These are phyloP conservation scores for Aureobasidium sp. DNA, from an alignment of 2,329 filamentous ascomycete genomes.

Conservation along the genomic window DNA sequence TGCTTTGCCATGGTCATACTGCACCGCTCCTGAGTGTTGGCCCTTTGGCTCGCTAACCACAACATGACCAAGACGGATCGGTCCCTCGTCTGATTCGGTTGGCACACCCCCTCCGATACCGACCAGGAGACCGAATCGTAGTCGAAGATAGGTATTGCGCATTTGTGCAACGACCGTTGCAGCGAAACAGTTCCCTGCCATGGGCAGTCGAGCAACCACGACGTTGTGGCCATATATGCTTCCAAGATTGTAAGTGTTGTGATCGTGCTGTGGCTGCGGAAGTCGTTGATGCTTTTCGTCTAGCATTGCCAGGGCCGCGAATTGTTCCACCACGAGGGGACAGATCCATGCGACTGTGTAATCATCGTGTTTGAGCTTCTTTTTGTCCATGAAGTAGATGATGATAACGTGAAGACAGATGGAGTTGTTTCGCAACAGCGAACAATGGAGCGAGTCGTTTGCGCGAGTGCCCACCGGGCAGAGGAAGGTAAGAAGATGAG, in stretches of 20 bases:
- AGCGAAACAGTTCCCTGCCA: conserved; percentile 7
- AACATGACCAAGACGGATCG: conserved; percentile 10
- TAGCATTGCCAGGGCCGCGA: conserved; percentile 17
- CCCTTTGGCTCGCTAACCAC: conserved; percentile 12
- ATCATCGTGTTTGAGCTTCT: conserved; percentile 12
- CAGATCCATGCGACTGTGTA: conserved; percentile 21
- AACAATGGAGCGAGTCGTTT: background rate
- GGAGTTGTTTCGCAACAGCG: background rate
- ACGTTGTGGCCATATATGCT: conserved; percentile 14
- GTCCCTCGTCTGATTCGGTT: background rate
- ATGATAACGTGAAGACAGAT: too few species aligned
- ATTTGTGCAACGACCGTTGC: conserved; percentile 9
- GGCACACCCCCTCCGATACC: conserved; percentile 15
- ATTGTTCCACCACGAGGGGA: conserved; percentile 16
- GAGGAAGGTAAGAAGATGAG: background rate
- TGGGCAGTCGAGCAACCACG: background rate
- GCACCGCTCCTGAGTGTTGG: conserved; percentile 8
- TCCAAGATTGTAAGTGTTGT: conserved; percentile 14
- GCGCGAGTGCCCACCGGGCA: background rate
- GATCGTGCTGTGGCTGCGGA: conserved; percentile 2
- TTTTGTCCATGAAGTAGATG: background rate
- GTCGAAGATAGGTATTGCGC: background rate
- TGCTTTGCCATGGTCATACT: conserved; percentile 14
- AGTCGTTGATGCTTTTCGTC: conserved; percentile 15
- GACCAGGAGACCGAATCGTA: conserved; percentile 15